Conservation (phyloP, 306 rosid species). For the Prosopis cineraria region DNA sequence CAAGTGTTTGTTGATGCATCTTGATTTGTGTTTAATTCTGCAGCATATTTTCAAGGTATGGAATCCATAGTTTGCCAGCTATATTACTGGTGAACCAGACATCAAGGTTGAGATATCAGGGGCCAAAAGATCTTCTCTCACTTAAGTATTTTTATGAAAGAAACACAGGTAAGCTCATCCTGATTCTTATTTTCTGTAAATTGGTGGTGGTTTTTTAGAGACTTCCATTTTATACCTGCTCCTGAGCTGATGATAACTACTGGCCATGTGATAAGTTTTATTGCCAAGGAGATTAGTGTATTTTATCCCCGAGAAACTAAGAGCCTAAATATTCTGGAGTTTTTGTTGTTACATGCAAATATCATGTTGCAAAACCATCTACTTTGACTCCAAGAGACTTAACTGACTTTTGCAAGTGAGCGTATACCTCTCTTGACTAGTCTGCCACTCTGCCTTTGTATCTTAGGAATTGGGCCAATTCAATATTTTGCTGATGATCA, state of each 20-base stretch:
- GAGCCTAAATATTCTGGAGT: background rate
- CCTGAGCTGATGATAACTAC: background rate
- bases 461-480: constrained; percentile 59
- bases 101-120: constrained; percentile 56
- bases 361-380: background rate
- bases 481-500: constrained; percentile 39
- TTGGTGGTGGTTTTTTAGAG: constrained; percentile 1
- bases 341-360: background rate
- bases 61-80: constrained; percentile 78
- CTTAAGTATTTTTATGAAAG: constrained; percentile 63
- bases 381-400: background rate
- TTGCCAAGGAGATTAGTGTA: too few relatives aligned
- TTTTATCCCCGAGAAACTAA: background rate
- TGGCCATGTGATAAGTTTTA: background rate
- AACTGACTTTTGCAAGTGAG: background rate
- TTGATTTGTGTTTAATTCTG: constrained; percentile 21
- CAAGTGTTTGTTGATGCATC: constrained; percentile 6
- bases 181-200: constrained; percentile 11
- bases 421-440: constrained; percentile 6
- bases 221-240: background rate
- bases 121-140: constrained; percentile 52
- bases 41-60: constrained; percentile 77
- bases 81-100: constrained; percentile 74
- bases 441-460: constrained; percentile 18
- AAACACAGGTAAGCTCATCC: constrained; percentile 56